Evolutionary conservation across 164 flowering plant genomes (phyloP), one percentile per base, ranked within the genome.

Genomic region (Cinnamomum chago): DNA sequence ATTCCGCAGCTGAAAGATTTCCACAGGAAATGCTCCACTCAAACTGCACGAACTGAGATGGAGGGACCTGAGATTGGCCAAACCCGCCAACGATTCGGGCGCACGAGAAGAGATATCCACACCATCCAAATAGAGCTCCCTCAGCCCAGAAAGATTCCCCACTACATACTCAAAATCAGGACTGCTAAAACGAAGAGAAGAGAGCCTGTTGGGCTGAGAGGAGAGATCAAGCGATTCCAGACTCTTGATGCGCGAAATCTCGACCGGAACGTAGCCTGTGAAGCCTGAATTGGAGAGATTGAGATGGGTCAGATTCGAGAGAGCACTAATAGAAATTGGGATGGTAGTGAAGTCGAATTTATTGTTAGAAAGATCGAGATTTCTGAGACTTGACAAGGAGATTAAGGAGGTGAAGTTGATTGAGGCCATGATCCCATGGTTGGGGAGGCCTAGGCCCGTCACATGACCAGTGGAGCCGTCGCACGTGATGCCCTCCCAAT

Each of bases 1-100:
- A 11, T 75, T 74, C 9, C 65, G 73, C 30, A 83, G 24, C 27
- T 70, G 74, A 7, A 82, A 74, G 11, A 80, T 75, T 14, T 60
- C 25, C 22, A 58, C 58, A 3, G 86, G 88, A 35, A 83, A 82
- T 22, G n/a, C 58, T 60, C 88, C 86, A 11, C 7, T 0, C 70
- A 85, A 64, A 2, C 68, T 73, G 50, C 81, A 83, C 50, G 68
- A 22, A 52, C 17, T 5, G 13, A 55, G 60, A 15, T 55, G 17
- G 60, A 55, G 60, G n/a, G 60, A 55, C 0, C 1, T 55, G 20
- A 55, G n/a, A 55, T 15, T 14, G 2, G 60, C 17, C 0, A 55
- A 55, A 18, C 6, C 20, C 20, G 18, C 78, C 47, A 85, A 80
- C 65, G 76, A 81, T 1, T 77, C 76, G 0, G 87, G 90, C 65